Base-by-base conservation (phyloP, 2,329 filamentous ascomycete species). In the Botrytis byssoidea region DNA sequence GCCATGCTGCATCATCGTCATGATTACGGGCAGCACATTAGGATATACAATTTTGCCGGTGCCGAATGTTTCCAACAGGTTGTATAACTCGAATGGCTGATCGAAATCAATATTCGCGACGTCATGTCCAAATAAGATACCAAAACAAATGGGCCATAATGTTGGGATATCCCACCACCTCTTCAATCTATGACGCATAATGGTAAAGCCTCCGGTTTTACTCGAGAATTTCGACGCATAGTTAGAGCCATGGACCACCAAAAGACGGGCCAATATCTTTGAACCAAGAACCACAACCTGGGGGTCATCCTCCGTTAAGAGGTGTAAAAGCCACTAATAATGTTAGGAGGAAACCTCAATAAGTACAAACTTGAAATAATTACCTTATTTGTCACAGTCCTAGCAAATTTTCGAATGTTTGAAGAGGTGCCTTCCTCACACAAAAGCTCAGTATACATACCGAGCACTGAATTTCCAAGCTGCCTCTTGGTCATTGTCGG, bases 371-470 rank as follows among this genome's bases (percentile, higher is more conserved):
- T 65, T 35, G 72, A 65, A 73, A 40, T 71, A 82, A 85, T 80
- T 85, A 94, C 93, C 87, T 97, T 97, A 78, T 97, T 97, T 35
- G 95, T 98, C 14, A 99, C 95, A 1, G 95, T 97, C 80, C 92
- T 93, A 8, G 94, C 93, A 85, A 99, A 98, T 78, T 94, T 96
- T 80, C 91, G 90, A 73, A 97, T 92, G 75, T 92, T 90, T 22
- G 85, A 85, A 16, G 87, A 83, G 76, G 91, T 93, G 35, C 87
- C 87, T 78, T 89, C 89, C 75, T 93, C 90, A 79, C 94, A 97
- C 16, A 98, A 85, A 18, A 97, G 86, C 40, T 90, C 87, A 12
- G 92, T 88, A 79, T 96, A 95, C 83, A 97, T 90, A 76, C 89
- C 89, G 32, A 98, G 84, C 71, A 98, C 88, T 75, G 88, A 90